phyloP scores from a whole-genome alignment of 2,329 filamentous ascomycete species.

The Fusarium haematococcum region DNA sequence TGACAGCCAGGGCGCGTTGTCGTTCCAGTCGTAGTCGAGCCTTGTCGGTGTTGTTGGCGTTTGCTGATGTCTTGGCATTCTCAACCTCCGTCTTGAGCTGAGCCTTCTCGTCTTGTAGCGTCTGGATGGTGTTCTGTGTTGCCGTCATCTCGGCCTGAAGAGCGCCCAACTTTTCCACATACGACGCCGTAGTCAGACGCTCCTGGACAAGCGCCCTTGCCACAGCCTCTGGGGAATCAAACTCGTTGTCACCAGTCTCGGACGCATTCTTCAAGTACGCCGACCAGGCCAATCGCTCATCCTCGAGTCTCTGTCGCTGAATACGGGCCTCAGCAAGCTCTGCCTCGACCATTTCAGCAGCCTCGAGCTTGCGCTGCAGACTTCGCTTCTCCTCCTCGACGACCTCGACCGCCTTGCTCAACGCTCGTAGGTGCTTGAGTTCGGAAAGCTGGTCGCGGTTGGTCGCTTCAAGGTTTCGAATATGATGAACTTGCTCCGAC shows the following conservation, averaged over 20 bases:
- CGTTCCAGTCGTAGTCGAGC: constrained; percentile 82
- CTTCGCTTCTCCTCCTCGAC: constrained; percentile 95
- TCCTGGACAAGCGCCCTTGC: constrained; percentile 87
- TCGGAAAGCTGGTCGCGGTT: constrained; percentile 85
- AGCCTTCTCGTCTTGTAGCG: constrained; percentile 76
- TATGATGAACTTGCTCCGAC: constrained; percentile 91
- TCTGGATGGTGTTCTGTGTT: constrained; percentile 79
- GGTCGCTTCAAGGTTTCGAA: constrained; percentile 82
- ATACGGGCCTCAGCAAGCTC: constrained; percentile 84
- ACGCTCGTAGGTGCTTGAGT: constrained; percentile 82
- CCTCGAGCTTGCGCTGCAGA: constrained; percentile 80
- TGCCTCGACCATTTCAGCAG: constrained; percentile 78
- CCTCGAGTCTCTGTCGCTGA: constrained; percentile 87
- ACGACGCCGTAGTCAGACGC: constrained; percentile 79
- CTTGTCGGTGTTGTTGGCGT: constrained; percentile 69
- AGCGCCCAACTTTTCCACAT: constrained; percentile 84
- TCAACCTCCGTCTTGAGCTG: constrained; percentile 77
- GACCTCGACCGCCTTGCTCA: constrained; percentile 89
- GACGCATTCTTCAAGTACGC: constrained; percentile 81
- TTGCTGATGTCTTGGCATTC: constrained; percentile 68
- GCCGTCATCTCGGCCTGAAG: constrained; percentile 83
- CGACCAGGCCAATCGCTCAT: constrained; percentile 89
- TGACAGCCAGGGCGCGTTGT: constrained; percentile 85
- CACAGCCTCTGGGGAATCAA: constrained; percentile 88
- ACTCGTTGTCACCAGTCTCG: constrained; percentile 73